Evolutionary conservation across 2,329 filamentous ascomycete genomes (phyloP), one percentile per base, ranked within the genome.

Genomic region (Neurospora crassa): DNA sequence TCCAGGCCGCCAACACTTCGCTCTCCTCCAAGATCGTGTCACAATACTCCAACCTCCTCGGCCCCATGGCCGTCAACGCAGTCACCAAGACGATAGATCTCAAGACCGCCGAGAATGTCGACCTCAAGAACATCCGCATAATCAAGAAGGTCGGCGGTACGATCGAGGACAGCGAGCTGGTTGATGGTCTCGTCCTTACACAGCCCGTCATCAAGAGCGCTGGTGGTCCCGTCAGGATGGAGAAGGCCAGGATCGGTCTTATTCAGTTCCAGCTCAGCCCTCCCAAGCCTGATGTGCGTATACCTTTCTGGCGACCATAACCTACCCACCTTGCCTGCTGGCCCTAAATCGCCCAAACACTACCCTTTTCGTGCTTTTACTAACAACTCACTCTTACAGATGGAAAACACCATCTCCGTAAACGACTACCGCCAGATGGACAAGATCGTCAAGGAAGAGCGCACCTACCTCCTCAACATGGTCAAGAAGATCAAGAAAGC

Each of bases 401-500:
- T 99, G 96, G 96, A 99, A 85, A 99, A 99, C 84, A 96, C 96
- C 79, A 98, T 99, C 75, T 91, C 97, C 41, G 96, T 99, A 79
- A 99, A 99, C 83, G 96, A 99, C 85, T 99, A 99, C 87, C 89
- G 96, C 79, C 96, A 99, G 82, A 99, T 99, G 96, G 96, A 99
- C 86, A 99, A 98, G 88, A 99, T 99, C 76, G 89, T 99, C 77
- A 99, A 99, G 85, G 96, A 99, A 84, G 96, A 99, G 86, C 93
- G 96, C 76, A 92, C 96, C 77, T 99, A 99, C 83, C 89, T 99
- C 75, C 88, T 99, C 72, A 98, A 98, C 86, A 92, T 99, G 89
- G 94, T 96, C 80, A 98, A 99, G 89, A 99, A 98, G 88, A 99
- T 99, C 83, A 97, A 98, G 85, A 99, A 98, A 88, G 94, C 96